Base-by-base conservation (phyloP, 306 rosid species). In the Mimosa pudica region DNA sequence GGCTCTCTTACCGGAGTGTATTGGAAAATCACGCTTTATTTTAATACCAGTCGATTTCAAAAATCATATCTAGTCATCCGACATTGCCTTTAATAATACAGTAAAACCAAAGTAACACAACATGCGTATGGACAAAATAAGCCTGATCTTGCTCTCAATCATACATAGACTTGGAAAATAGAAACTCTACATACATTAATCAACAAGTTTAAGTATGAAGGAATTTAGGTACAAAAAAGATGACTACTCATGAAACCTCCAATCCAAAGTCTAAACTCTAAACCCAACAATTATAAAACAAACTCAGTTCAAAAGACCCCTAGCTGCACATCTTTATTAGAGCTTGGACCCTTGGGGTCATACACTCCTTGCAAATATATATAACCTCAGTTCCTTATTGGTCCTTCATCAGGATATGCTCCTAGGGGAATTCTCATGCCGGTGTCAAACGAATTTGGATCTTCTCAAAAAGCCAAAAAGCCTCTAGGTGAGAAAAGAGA, bases 221-320 rank as follows among this genome's bases (percentile, higher is more conserved):
- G 24, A 20, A 70, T 20, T 20, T 0, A 32, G 45, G 74, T 10
- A 70, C 54, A 10, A 45, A 11, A 11, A 48, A 46, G 41, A 5
- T 5, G 1, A 11, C 11, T 0, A 10, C 12, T 10, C 41, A 45
- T 16, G 0, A 78, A 42, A 73, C 79, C 78, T 78, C 69, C 77
- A 78, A 75, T 78, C 73, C 80, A 78, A 75, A 73, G 62, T 78
- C 73, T 77, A 71, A 65, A 68, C 65, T 83, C 3, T 66, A 14
- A n/a, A 30, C 20, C 9, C 47, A 18, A 61, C 61, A n/a, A n/a
- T 38, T 45, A 61, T 0, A 17, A 68, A 30, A 8, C 32, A 38
- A 14, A 30, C 69, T 81, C 80, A 64, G 47, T 72, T 68, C 18
- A 47, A 62, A 14, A 35, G 42, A 76, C 55, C 64, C 63, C 67